Base-by-base conservation (phyloP, 2,329 filamentous ascomycete genomes). In the Periconia digitata region DNA sequence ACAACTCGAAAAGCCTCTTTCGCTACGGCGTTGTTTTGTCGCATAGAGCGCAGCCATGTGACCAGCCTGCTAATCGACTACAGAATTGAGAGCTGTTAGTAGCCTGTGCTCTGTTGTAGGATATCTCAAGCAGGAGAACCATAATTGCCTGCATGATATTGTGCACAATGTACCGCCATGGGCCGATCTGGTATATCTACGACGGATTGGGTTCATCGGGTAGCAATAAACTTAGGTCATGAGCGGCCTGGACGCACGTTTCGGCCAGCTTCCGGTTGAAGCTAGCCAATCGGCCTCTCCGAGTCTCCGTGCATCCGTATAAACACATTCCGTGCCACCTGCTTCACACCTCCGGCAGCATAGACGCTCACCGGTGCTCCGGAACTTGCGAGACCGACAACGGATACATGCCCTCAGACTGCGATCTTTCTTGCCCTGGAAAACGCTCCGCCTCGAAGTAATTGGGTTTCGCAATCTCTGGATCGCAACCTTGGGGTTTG, bases 161-260 rank as follows among this genome's bases (percentile, higher is more conserved):
- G 39, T 65, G 62, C 15, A 74, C 54, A 13, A 69, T 49, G 39
- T 53, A 67, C 71, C 71, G 74, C 73, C 72, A 75, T 6, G 72
- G 72, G 12, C 59, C 56, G 8, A 49, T 43, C 6, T 41, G 22
- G 23, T 60, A 62, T 8, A 62, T 38, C 46, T 46, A 56, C 3
- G 16, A 23, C 21, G 13, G 32, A 46, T 65, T 56, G 0, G 59
- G 50, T 17, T 59, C 40, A 6, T 62, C 55, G 6, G 71, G 72
- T 4, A 74, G 51, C 2, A 70, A 36, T 0, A 56, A 45, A 1
- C 67, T 42, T 17, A 74, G 43, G 3, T 51, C 49, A 40, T 60
- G 44, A 1, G 72, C 72, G 24, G 72, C 64, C n/a, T 64, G 45
- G n/a, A 74, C 52, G 48, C 71, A 74, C 6, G 56, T 53, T n/a